Evolutionary conservation across 2,329 filamentous ascomycete species (phyloP), one percentile per base, ranked within the genome.

Genomic region (Cladobotryum protrusum): DNA sequence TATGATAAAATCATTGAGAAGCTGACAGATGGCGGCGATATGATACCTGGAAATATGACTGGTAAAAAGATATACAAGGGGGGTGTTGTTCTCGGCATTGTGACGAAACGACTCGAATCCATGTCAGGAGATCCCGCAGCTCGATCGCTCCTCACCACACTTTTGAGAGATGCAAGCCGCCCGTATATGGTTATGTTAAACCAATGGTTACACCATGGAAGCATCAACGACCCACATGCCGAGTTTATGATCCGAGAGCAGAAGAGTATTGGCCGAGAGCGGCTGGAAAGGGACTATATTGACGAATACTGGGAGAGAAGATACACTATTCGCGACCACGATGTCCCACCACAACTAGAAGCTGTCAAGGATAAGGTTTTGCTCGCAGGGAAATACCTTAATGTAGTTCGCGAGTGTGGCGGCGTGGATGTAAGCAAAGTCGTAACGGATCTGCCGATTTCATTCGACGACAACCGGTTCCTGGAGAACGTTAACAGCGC

Each of bases 281-380:
- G 88, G 52, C 73, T 99, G 3, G 90, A 97, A 63, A 86, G 96
- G 63, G 93, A 99, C 66, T 99, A 97, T 62, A 99, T 92, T 0
- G 93, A 99, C 66, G 93, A 99, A 63, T 99, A 99, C 67, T 99
- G 93, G 93, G 93, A 99, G 66, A 89, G 95, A 63, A 81, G 93
- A 55, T 99, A 99, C 64, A 97, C 93, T 4, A 86, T 99, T 55
- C 85, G 93, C 52, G 89, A 96, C 54, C 83, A 89, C 44, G 87
- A 96, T 53, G 85, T 97, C 1, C 93, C 93, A 3, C 91, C 92
- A 8, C 93, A 99, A 64, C 79, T 99, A 4, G 87, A 93, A 63
- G 83, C 81, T 24, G 86, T 97, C 57, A 93, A 93, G 64, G 91
- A 95, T 58, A 96, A 96, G 68, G 92, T 97, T 1, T 76, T 99